A percentile compares a stretch with the other conserved stretches of the same genome.
These are phyloP conservation scores for Canavalia ensiformis DNA, from an alignment of 306 rosid species.

Conservation along the genomic window DNA sequence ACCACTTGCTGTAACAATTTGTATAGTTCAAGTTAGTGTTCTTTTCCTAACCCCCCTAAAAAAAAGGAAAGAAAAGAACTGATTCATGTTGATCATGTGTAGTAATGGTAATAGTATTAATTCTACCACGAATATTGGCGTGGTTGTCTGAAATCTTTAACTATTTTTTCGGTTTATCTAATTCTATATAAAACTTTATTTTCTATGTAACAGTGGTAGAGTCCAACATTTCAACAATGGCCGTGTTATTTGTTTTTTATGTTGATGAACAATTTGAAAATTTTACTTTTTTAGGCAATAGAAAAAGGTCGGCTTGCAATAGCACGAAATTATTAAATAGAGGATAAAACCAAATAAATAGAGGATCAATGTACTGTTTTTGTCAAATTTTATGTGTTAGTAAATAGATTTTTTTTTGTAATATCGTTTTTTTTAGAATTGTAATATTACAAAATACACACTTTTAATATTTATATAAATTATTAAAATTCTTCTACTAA, in stretches of 20 bases:
- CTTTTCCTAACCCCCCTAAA: background rate
- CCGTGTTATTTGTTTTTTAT: background rate
- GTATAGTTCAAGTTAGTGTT: constrained; percentile 42
- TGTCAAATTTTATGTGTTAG: too few relatives aligned
- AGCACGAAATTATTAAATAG: background rate
- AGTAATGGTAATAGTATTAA: background rate
- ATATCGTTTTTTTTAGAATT: too few relatives aligned
- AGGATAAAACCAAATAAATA: too few relatives aligned
- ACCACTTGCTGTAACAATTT: constrained; percentile 29
- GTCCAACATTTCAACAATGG: constrained; percentile 8
- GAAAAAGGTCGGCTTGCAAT: background rate
- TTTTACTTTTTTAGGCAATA: background rate
- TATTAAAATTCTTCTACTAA: too few relatives aligned
- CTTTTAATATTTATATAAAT: too few relatives aligned
- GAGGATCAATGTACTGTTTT: too few relatives aligned
- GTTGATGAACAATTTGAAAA: background rate
- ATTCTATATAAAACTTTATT: background rate
- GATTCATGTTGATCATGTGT: constrained; percentile 26
- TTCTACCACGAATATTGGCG: background rate
- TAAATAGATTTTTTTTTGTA: too few relatives aligned
- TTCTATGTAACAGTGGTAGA: background rate
- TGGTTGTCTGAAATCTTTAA: constrained; percentile 24
- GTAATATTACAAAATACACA: too few relatives aligned
- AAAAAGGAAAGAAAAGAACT: background rate
- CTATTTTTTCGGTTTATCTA: background rate